Base-by-base conservation (phyloP, 2,329 filamentous ascomycete genomes). In the Ceratocystis colombiana region DNA sequence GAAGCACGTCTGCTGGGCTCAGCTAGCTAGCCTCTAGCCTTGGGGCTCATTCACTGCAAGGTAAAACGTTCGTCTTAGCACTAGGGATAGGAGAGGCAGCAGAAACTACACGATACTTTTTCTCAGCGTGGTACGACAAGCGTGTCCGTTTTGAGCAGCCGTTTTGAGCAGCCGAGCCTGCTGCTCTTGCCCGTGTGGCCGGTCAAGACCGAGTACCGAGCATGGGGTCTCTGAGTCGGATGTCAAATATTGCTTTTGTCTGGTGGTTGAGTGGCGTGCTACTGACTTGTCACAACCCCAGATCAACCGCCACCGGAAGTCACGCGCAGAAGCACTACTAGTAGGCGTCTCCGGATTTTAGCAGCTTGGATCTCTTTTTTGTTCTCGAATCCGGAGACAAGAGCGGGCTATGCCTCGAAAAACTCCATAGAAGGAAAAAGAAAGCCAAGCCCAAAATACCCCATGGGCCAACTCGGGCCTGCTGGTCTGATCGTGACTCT, bases 401-500 rank as follows among this genome's bases (percentile, higher is more conserved):
- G 37, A 15, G 25, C 28, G 53, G 28, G 53, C 53, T 59, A 37
- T 59, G 53, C 53, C 28, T 33, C 33, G 7, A 25, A 33, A n/a
- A 6, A 33, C 7, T 59, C 53, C 53, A 17, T 33, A 25, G 53
- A n/a, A 59, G 28, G 5, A 59, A 59, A 37, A 37, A 59, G 53
- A 33, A 25, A 55, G 20, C n/a, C 28, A 25, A 59, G 53, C 7
- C 25, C 28, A 59, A 17, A 59, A 33, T 59, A 59, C 53, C 53
- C 53, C 53, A 59, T 59, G 53, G 53, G 53, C 53, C 53, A 30
- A 59, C 53, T 59, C 53, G 53, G 28, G n/a, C 53, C 53, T 59
- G 53, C 28, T 59, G 53, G 53, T 59, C 53, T 59, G 53, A 59
- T 59, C 53, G 53, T 59, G 53, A 59, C 53, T 59, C 28, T 59